phyloP scores from a whole-genome alignment of 148 eudicot species.

The Suaeda aralocaspica region DNA sequence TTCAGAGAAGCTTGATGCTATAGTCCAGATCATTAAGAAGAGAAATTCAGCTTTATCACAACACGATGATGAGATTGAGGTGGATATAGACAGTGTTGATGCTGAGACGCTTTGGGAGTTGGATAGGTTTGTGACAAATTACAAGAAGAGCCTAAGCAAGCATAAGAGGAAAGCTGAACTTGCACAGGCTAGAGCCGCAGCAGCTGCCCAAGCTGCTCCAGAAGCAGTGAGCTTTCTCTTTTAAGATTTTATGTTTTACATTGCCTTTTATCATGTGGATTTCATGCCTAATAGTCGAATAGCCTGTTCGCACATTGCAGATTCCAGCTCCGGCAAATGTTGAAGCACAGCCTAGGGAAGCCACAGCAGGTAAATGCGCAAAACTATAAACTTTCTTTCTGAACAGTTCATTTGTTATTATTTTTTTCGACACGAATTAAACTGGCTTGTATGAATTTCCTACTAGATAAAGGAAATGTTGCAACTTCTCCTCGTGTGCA shows the following conservation, averaged over 20 bases:
- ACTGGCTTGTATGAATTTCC: slow-evolving; percentile 10
- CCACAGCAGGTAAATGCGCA: slow-evolving; percentile 42
- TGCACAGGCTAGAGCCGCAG: slow-evolving; percentile 48
- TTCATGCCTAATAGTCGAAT: neutral
- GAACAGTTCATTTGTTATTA: neutral
- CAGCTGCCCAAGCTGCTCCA: slow-evolving; percentile 41
- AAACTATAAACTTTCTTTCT: neutral
- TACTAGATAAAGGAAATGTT: slow-evolving; percentile 42
- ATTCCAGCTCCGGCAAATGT: slow-evolving; percentile 29
- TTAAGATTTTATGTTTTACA: neutral
- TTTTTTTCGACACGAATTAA: neutral
- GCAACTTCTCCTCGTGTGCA: slow-evolving; percentile 39
- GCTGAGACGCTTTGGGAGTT: slow-evolving; percentile 93
- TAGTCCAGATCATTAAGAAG: slow-evolving; percentile 78
- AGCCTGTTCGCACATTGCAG: slow-evolving; percentile 34
- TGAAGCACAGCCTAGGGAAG: slow-evolving; percentile 34
- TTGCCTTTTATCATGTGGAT: neutral
- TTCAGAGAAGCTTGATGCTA: slow-evolving; percentile 68
- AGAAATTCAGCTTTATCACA: slow-evolving; percentile 65
- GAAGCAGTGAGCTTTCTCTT: slow-evolving; percentile 28
- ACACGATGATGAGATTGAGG: slow-evolving; percentile 86
- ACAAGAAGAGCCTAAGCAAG: slow-evolving; percentile 82
- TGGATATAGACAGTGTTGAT: slow-evolving; percentile 85
- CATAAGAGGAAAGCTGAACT: slow-evolving; percentile 72
- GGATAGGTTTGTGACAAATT: slow-evolving; percentile 84